Percentiles rank a stretch among this genome's conserved stretches.
These are phyloP conservation scores for Linderniella brevidens DNA, from an alignment of 257 asterid species.

Conservation along the genomic window DNA sequence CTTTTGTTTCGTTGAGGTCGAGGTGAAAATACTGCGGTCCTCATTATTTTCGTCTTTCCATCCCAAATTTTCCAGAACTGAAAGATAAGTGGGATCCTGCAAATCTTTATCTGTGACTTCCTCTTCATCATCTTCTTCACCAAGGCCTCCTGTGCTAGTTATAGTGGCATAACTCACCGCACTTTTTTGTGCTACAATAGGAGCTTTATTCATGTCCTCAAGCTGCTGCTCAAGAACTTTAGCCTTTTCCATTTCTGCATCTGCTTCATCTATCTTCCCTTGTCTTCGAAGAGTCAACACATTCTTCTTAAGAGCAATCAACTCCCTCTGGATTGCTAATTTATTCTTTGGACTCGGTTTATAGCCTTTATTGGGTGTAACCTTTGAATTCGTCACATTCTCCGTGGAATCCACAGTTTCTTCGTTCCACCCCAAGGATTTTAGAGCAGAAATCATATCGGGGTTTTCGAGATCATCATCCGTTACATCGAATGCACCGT, in stretches of 20 bases:
- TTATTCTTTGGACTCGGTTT: conserved; percentile 49
- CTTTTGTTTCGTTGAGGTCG: conserved; percentile 8
- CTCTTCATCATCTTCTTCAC: conserved; percentile 22
- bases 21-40: conserved; percentile 9
- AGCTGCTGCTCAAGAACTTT: conserved; percentile 79
- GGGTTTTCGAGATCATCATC: conserved; percentile 81
- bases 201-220: conserved; percentile 56
- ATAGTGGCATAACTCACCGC: background rate
- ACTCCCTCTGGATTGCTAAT: conserved; percentile 64
- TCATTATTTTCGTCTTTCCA: conserved; percentile 60
- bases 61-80: conserved; percentile 70
- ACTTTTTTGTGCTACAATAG: conserved; percentile 15
- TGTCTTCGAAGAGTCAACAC: conserved; percentile 70
- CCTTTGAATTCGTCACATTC: no score
- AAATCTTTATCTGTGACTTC: conserved; percentile 82
- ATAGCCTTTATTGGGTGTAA: conserved; percentile 3
- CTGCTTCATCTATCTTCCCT: conserved; percentile 72
- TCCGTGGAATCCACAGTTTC: conserved; percentile 24
- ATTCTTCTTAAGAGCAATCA: conserved; percentile 67
- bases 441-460: conserved; percentile 62
- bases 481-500: conserved; percentile 53
- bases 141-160: conserved; percentile 12
- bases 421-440: conserved; percentile 83
- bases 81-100: conserved; percentile 67
- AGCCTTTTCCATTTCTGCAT: conserved; percentile 70